Conservation (phyloP, 2,329 filamentous ascomycete species). For the Coleophoma crateriformis region DNA sequence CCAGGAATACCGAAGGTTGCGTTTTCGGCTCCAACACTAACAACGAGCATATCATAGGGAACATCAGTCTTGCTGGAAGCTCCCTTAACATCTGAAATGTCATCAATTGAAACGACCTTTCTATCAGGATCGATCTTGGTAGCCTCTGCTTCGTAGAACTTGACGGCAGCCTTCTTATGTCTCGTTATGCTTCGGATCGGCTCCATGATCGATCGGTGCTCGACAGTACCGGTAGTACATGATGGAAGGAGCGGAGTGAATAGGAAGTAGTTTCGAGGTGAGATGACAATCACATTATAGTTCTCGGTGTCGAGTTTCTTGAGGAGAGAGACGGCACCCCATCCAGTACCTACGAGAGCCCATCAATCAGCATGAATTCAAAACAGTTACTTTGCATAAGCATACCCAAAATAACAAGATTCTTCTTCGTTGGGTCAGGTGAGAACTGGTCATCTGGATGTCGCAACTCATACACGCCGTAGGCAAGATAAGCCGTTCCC, state of each 20-base stretch:
- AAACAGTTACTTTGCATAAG: constrained; percentile 5
- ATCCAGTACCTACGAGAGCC: constrained; percentile 70
- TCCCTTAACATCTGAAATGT: constrained; percentile 91
- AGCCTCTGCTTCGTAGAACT: constrained; percentile 96
- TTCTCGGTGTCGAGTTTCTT: constrained; percentile 99
- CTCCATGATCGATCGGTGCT: constrained; percentile 99
- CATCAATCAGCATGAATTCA: constrained; percentile 2
- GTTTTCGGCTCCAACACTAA: constrained; percentile 96
- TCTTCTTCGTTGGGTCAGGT: constrained; percentile 90
- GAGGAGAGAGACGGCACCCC: constrained; percentile 91
- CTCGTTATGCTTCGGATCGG: constrained; percentile 93
- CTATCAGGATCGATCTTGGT: constrained; percentile 91
- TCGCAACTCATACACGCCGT: constrained; percentile 76
- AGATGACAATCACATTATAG: constrained; percentile 98
- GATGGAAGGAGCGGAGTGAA: constrained; percentile 97
- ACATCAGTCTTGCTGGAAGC: constrained; percentile 78
- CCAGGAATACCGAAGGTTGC: constrained; percentile 97
- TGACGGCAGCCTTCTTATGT: constrained; percentile 88
- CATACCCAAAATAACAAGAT: constrained; percentile 87
- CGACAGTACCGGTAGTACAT: constrained; percentile 94
- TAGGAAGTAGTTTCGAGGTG: constrained; percentile 98
- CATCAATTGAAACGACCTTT: constrained; percentile 82
- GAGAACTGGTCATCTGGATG: constrained; percentile 74
- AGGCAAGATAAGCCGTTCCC: constrained; percentile 66
- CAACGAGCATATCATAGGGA: constrained; percentile 95